Evolutionary conservation across 345 rosid genomes (phyloP).

Genomic region (Aethionema arabicum): DNA sequence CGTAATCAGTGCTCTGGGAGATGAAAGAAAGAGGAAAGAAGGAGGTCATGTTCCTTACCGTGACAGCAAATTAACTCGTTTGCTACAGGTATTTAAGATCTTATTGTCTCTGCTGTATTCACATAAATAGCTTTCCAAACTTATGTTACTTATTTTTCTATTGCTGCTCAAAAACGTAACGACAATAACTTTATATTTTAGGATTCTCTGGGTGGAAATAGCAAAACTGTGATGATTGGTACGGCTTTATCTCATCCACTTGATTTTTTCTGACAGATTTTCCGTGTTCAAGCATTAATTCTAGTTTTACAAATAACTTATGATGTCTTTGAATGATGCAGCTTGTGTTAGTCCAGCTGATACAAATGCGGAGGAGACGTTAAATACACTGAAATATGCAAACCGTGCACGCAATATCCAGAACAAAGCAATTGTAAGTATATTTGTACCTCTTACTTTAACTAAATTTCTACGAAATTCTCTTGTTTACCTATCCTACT

Average conservation of each 20-base stretch:
- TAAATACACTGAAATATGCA: constrained; percentile 94
- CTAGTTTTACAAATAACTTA: neutral
- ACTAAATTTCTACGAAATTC: constrained; percentile 7
- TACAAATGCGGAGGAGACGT: constrained; percentile 94
- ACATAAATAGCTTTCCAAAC: constrained; percentile 1
- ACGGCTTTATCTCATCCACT: constrained; percentile 32
- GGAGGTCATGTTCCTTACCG: constrained; percentile 98
- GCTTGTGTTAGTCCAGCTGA: constrained; percentile 99
- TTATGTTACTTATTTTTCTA: neutral
- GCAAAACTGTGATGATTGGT: constrained; percentile 99
- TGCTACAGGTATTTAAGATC: constrained; percentile 64
- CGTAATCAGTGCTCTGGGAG: constrained; percentile 95
- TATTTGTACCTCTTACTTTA: constrained; percentile 24
- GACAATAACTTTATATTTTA: constrained; percentile 33
- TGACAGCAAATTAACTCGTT: constrained; percentile 98
- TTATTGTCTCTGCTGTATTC: neutral
- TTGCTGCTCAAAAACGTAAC: constrained; percentile 11
- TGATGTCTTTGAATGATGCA: constrained; percentile 33
- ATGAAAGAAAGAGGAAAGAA: constrained; percentile 90
- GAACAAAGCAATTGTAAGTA: constrained; percentile 86
- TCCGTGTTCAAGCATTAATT: constrained; percentile 8
- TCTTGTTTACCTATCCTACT: neutral
- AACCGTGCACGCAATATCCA: constrained; percentile 98
- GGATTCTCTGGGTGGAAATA: constrained; percentile 99
- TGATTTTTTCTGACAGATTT: neutral